Evolutionary conservation across 306 rosid species (phyloP).

Genomic region (Quercus suber): DNA sequence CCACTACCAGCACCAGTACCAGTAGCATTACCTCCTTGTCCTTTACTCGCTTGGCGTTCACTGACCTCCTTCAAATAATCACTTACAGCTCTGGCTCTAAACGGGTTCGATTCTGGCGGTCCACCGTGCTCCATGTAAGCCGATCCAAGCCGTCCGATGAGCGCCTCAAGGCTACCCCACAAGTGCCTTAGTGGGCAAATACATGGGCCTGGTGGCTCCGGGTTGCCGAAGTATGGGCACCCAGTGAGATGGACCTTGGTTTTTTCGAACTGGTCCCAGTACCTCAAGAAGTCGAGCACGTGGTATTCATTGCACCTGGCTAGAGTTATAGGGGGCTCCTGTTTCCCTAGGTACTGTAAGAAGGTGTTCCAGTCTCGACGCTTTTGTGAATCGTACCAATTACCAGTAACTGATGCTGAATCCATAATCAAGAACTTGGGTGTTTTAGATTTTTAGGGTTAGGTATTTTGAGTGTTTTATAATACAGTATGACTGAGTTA

Average conservation of each 20-base stretch:
- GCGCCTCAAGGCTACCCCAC: too few species aligned
- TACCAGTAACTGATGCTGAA: constrained; percentile 35
- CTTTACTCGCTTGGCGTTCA: too few species aligned
- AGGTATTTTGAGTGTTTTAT: too few species aligned
- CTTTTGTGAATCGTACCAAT: constrained; percentile 81
- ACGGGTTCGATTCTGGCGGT: too few species aligned
- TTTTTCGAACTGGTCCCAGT: constrained; percentile 86
- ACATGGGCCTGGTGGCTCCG: too few species aligned
- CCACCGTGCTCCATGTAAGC: too few species aligned
- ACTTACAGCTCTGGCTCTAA: fast-evolving
- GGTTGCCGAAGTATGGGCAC: constrained; percentile 70
- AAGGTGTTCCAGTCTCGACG: constrained; percentile 95
- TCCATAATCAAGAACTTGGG: constrained; percentile 44
- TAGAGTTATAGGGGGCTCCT: constrained; percentile 83
- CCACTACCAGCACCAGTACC: too few species aligned
- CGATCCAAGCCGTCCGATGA: too few species aligned
- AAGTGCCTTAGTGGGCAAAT: too few species aligned
- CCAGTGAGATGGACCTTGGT: constrained; percentile 75
- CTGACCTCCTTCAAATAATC: too few species aligned
- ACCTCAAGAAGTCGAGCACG: constrained; percentile 83
- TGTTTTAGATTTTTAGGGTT: background rate
- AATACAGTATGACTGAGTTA: too few species aligned
- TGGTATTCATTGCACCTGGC: constrained; percentile 90
- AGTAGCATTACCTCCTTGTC: too few species aligned
- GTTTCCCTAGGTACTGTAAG: constrained; percentile 77